Conservation (phyloP, 148 eudicot species). For the Heliosperma pusillum region DNA sequence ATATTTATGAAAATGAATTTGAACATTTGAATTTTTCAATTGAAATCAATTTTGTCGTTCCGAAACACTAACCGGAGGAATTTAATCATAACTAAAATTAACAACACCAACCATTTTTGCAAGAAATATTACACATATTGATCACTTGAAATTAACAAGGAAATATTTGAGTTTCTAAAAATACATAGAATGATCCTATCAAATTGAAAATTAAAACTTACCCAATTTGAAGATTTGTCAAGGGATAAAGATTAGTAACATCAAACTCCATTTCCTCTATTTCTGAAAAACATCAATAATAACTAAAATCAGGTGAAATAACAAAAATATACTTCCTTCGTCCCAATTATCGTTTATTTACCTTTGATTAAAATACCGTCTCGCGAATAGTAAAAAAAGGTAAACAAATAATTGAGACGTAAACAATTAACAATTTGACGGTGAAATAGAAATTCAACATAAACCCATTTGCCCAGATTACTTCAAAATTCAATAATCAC, state of each 20-base stretch:
- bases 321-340: too few species aligned
- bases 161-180: not conserved
- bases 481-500: not conserved
- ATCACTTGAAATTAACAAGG: too few species aligned
- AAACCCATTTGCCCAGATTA: not conserved
- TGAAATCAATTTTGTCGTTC: too few species aligned
- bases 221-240: conserved; percentile 67
- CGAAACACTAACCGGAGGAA: too few species aligned
- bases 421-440: not conserved
- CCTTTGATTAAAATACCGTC: not conserved
- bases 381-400: not conserved
- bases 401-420: not conserved
- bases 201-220: conserved; percentile 9
- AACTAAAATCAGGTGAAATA: not conserved
- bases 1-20: too few species aligned
- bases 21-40: too few species aligned
- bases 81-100: not conserved
- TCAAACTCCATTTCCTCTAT: conserved; percentile 32
- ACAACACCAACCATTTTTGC: not conserved
- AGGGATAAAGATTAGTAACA: conserved; percentile 36
- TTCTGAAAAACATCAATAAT: conserved; percentile 8
- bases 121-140: too few species aligned
- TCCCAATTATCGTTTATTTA: too few species aligned
- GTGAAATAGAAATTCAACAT: too few species aligned
- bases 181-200: too few species aligned